phyloP scores from a whole-genome alignment of 768 basidiomycete genomes.

The Rhizopogon roseolus region DNA sequence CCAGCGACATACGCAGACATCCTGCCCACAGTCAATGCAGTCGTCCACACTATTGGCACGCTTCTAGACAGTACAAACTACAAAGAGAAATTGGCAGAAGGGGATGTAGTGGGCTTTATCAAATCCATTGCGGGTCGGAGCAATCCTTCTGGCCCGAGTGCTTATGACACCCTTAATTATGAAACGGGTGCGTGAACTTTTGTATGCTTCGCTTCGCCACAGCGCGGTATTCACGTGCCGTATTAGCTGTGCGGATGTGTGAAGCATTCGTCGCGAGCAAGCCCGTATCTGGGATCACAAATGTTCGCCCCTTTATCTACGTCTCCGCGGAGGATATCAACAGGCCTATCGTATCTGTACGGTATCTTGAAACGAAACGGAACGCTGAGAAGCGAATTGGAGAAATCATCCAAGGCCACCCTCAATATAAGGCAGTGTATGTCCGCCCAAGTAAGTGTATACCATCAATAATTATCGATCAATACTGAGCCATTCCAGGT shows the following conservation, averaged over 20 bases:
- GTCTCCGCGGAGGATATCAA: slow-evolving; percentile 88
- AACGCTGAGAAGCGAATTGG: slow-evolving; percentile 77
- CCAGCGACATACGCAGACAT: slow-evolving; percentile 70
- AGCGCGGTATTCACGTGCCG: slow-evolving; percentile 8
- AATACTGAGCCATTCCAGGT: slow-evolving; percentile 40
- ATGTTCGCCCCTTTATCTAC: slow-evolving; percentile 76
- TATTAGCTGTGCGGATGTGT: slow-evolving; percentile 67
- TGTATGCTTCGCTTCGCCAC: slow-evolving; percentile 2
- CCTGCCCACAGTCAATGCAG: slow-evolving; percentile 61
- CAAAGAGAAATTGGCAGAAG: slow-evolving; percentile 65
- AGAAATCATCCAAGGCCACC: slow-evolving; percentile 38
- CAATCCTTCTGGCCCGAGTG: slow-evolving; percentile 55
- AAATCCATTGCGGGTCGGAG: slow-evolving; percentile 42
- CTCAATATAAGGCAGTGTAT: slow-evolving; percentile 65
- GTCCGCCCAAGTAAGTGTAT: slow-evolving; percentile 78
- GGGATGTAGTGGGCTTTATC: slow-evolving; percentile 48
- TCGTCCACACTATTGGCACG: slow-evolving; percentile 93
- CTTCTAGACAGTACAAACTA: slow-evolving; percentile 79
- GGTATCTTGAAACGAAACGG: slow-evolving; percentile 94
- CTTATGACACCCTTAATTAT: slow-evolving; percentile 81
- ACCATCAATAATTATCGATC: background rate
- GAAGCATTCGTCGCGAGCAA: slow-evolving; percentile 61
- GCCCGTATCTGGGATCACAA: slow-evolving; percentile 23
- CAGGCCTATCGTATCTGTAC: slow-evolving; percentile 76
- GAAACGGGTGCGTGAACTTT: slow-evolving; percentile 70